Base-by-base conservation (phyloP, 1,139 yeast genomes). In the Diutina neorugosa region DNA sequence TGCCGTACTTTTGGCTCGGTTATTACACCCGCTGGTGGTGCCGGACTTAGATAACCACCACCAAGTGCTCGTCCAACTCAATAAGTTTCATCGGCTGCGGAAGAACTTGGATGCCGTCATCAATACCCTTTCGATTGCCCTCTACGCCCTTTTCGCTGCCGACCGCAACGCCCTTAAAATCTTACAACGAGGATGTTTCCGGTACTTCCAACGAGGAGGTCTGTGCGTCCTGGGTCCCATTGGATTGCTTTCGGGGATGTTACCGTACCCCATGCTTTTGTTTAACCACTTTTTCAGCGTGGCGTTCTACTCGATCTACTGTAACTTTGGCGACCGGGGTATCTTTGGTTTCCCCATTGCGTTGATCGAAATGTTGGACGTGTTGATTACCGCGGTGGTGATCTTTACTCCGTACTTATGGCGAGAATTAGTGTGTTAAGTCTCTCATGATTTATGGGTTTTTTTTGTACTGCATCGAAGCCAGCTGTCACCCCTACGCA, bases 81-180 rank as follows among this genome's bases (percentile, higher is more conserved):
- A 73, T 47, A 76, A 76, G 55, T 90, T 90, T 76, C 95, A 89
- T 66, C 73, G 78, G 61, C 81, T 84, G 63, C 79, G 98, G 60
- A 91, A 90, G 70, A 71, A 73, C 56, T 75, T 87, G 57, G 94
- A 86, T 60, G 79, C 93, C 0, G 98, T 91, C 40, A 80, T 93
- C 59, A 93, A 93, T 67, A 89, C 95, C 6, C 76, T 93, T 53
- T 89, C 98, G 5, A 84, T 91, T 62, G 97, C 98, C 0, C 76
- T 93, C 54, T 93, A 88, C 69, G 76, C 94, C 1, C 73, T 93
- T 55, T 93, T 94, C 67, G 96, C 97, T 3, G 98, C 98, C 19
- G 88, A 88, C 60, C 78, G 76, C 54, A 69, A 70, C 41, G 74
- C 87, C 54, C 74, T 93, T 58, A 70, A 70, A 58, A 78, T 87